Conservation (phyloP, 441 rosid genomes). For the Adansonia madagascariensis region DNA sequence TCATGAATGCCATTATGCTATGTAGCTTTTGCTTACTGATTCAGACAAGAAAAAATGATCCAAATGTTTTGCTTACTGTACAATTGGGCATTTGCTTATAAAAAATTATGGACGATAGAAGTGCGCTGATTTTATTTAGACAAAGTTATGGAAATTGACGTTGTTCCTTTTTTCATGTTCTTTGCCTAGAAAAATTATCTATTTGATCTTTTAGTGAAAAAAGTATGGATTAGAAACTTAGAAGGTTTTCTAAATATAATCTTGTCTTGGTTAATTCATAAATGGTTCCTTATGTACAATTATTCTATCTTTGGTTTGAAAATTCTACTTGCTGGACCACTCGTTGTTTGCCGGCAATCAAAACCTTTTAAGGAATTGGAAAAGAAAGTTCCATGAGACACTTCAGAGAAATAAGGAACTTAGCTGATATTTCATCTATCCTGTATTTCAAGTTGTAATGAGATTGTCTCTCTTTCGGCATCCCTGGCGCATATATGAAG, state of each 20-base stretch:
- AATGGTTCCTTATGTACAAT: background rate
- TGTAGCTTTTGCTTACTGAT: background rate
- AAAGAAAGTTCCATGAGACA: background rate
- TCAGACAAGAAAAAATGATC: background rate
- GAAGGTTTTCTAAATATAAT: background rate
- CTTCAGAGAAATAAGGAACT: background rate
- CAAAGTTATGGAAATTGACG: background rate
- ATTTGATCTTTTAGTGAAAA: background rate
- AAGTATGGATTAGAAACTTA: background rate
- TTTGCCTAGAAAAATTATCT: background rate
- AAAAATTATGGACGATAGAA: background rate
- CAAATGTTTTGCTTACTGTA: background rate
- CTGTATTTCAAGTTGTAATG: background rate
- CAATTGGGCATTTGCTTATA: background rate
- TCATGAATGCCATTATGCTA: background rate
- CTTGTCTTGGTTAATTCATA: background rate
- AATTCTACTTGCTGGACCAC: background rate
- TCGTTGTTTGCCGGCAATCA: background rate
- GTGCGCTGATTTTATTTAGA: background rate
- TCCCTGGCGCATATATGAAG: background rate
- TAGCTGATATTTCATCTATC: background rate
- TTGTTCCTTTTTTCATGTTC: background rate
- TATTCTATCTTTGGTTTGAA: background rate
- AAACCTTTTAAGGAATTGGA: background rate
- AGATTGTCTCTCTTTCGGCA: background rate